Evolutionary conservation across 805 yeast genomes (phyloP).

Genomic region (Yamadazyma nakazawae): DNA sequence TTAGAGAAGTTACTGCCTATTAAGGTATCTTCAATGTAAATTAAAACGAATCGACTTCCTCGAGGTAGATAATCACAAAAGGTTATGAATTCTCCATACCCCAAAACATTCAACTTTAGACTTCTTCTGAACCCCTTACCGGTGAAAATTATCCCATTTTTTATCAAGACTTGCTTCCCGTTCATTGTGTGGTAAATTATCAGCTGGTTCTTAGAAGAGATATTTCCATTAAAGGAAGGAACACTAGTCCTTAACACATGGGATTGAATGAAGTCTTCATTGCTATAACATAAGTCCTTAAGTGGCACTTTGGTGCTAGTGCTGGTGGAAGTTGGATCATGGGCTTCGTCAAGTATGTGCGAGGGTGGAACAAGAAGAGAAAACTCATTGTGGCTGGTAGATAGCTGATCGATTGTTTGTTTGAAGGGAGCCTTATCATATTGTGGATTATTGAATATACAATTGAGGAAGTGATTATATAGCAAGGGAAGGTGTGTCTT

Average conservation of each 20-base stretch:
- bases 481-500: conserved; percentile 48
- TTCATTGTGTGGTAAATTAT: conserved; percentile 52
- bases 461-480: conserved; percentile 61
- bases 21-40: conserved; percentile 56
- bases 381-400: conserved; percentile 46
- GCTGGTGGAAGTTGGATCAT: conserved; percentile 25
- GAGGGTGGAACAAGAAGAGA: conserved; percentile 66
- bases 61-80: conserved; percentile 60
- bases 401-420: conserved; percentile 43
- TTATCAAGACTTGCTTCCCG: conserved; percentile 53
- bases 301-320: conserved; percentile 30
- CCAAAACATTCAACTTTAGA: conserved; percentile 41
- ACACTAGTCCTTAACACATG: conserved; percentile 49
- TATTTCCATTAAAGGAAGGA: conserved; percentile 23
- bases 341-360: conserved; percentile 33
- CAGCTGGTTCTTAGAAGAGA: conserved; percentile 32
- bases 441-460: conserved; percentile 61
- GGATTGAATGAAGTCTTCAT: conserved; percentile 57
- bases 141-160: conserved; percentile 52
- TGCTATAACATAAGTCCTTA: conserved; percentile 49
- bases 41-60: conserved; percentile 53
- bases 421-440: conserved; percentile 41
- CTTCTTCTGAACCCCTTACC: conserved; percentile 56
- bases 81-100: conserved; percentile 47
- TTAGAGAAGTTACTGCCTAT: conserved; percentile 33